These are phyloP conservation scores for Eudorina sp. DNA, from an alignment of 139 green algal genomes.

Conservation along the genomic window DNA sequence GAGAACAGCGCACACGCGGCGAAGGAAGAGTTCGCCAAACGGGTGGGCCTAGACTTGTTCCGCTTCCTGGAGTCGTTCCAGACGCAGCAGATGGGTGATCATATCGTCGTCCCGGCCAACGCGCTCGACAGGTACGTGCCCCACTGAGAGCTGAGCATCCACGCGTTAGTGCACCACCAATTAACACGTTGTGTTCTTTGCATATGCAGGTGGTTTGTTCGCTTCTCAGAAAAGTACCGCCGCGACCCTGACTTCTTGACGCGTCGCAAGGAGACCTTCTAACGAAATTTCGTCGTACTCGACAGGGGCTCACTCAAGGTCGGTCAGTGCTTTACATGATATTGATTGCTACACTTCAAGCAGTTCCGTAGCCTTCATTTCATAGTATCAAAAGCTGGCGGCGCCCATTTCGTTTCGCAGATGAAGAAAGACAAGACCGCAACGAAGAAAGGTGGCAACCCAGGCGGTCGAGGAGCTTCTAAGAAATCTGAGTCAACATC, in stretches of 20 bases:
- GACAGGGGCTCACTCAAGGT: too few species aligned
- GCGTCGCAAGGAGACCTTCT: conserved; percentile 43
- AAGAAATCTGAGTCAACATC: not conserved
- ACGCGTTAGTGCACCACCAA: not conserved
- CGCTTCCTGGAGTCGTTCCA: conserved; percentile 70
- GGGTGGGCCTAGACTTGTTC: conserved; percentile 73
- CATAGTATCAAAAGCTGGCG: too few species aligned
- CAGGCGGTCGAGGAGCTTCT: not conserved
- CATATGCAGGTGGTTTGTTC: conserved; percentile 59
- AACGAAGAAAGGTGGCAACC: not conserved
- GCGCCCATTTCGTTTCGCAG: not conserved
- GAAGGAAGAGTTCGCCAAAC: conserved; percentile 71
- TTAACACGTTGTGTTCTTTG: not conserved
- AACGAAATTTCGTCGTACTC: too few species aligned
- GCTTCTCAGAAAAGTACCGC: conserved; percentile 69
- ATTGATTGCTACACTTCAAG: too few species aligned
- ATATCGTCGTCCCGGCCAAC: conserved; percentile 67
- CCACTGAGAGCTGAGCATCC: not conserved
- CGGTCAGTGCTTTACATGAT: too few species aligned
- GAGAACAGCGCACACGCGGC: conserved; percentile 59
- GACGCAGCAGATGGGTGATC: conserved; percentile 57
- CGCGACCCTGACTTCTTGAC: conserved; percentile 76
- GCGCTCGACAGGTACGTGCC: conserved; percentile 61
- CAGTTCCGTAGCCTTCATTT: too few species aligned
- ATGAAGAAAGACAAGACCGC: conserved; percentile 14